Conservation (phyloP, 176 grass and related monocot species). For the Stipa capillata region DNA sequence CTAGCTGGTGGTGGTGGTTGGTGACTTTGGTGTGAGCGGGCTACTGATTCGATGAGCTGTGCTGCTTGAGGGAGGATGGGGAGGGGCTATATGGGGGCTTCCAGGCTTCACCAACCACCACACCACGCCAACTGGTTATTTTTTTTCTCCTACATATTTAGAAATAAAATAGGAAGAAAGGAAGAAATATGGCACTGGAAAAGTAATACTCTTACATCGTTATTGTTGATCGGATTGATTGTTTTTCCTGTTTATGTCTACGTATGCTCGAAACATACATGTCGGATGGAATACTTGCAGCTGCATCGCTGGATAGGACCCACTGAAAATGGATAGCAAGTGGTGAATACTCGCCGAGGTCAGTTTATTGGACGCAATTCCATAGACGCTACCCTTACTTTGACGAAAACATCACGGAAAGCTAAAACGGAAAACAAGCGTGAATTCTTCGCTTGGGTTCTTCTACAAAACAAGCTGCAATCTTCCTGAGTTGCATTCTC, state of each 20-base stretch:
- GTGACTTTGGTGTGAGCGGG: background rate
- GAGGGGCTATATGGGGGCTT: constrained; percentile 26
- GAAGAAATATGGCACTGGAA: background rate
- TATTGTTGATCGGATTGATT: background rate
- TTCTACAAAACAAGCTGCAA: too few relatives aligned
- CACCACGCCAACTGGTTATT: constrained; percentile 8
- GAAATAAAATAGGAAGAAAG: too few relatives aligned
- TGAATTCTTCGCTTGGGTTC: background rate
- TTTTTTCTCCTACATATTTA: background rate
- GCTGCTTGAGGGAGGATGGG: background rate
- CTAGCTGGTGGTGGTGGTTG: background rate
- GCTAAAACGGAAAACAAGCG: background rate
- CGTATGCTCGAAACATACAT: background rate
- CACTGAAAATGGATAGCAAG: background rate
- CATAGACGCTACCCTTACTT: background rate
- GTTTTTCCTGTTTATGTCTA: too few relatives aligned
- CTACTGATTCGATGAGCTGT: background rate
- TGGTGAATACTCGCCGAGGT: background rate
- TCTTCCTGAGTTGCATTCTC: too few relatives aligned
- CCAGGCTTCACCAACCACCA: constrained; percentile 41
- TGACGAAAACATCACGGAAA: background rate
- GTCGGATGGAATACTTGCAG: background rate
- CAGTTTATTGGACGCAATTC: background rate
- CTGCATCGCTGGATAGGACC: background rate
- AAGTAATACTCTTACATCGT: background rate